These are phyloP conservation scores for Lactarius sp. DNA, from an alignment of 768 basidiomycete species.

Conservation along the genomic window DNA sequence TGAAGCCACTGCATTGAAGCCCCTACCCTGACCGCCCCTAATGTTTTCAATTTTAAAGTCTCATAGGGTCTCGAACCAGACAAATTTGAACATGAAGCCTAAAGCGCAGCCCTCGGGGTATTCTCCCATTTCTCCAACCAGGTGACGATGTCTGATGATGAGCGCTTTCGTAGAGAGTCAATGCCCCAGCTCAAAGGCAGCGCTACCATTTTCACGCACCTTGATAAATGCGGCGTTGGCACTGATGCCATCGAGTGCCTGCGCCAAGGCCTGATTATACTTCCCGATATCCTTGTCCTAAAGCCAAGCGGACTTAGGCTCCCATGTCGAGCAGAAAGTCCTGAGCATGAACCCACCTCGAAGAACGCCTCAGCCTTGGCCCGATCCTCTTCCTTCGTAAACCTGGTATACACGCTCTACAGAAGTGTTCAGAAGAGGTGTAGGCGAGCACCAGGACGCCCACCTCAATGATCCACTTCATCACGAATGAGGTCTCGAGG, in stretches of 20 bases:
- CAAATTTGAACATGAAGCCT: background rate
- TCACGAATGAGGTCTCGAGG: constrained; percentile 19
- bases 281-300: constrained; percentile 23
- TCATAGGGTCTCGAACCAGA: no score
- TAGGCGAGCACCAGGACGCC: background rate
- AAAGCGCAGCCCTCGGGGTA: background rate
- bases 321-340: background rate
- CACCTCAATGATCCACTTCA: constrained; percentile 17
- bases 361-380: constrained; percentile 21
- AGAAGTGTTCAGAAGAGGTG: background rate
- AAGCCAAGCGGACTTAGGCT: background rate
- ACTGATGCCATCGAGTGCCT: constrained; percentile 21
- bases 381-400: constrained; percentile 16
- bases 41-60: no score
- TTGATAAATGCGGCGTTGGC: constrained; percentile 18
- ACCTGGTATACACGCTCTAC: constrained; percentile 9
- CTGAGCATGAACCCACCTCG: constrained; percentile 3
- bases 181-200: background rate
- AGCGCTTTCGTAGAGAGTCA: constrained; percentile 16
- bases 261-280: constrained; percentile 23
- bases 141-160: constrained; percentile 16
- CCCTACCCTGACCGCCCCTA: no score
- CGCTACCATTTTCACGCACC: constrained; percentile 2
- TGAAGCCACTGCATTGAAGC: no score
- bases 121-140: constrained; percentile 24